Evolutionary conservation across 2,329 filamentous ascomycete genomes (phyloP), one percentile per base, ranked within the genome.

Genomic region (Graphilbum ipis-grandicollis): DNA sequence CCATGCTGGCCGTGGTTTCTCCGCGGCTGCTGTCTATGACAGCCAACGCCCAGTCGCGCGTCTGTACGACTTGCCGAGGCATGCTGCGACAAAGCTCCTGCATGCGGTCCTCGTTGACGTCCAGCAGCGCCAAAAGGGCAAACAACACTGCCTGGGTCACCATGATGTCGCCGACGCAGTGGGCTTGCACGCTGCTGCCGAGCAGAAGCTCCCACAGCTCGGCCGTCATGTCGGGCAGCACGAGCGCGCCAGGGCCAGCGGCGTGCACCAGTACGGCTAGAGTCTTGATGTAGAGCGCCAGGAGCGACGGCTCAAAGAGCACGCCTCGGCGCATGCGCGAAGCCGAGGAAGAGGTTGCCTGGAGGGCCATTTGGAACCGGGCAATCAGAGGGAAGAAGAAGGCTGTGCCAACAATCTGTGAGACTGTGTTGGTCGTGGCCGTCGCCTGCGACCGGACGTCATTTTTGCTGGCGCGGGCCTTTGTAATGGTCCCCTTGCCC

Each of bases 301-400:
- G 68, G 6, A 94, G 65, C 41, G 80, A 71, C 0, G 84, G 76
- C 31, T 84, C 73, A 35, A 83, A 71, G 43, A 84, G 66, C 35
- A 85, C 68, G 35, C 74, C 72, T n/a, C n/a, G n/a, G 34, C 59
- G 54, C 8, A 56, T 58, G 25, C 62, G 58, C 13, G 52, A n/a
- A n/a, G n/a, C n/a, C n/a, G n/a, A 47, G 4, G 52, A 48, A 0
- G 55, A 48, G 0, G 59, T 56, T n/a, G 25, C n/a, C 33, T 58
- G 59, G 32, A 71, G 53, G 1, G 68, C 75, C 3, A 79, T 65
- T 51, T 79, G 80, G 57, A 90, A 92, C 31, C 83, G 76, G 1
- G 79, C 79, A 0, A 79, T 79, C 9, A 98, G 64, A 0, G 90
- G 88, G 44, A 79, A 80, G 68, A 96, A 94, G 62, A 94, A 90